Conservation (phyloP, 306 rosid genomes). For the Luffa aegyptiaca region DNA sequence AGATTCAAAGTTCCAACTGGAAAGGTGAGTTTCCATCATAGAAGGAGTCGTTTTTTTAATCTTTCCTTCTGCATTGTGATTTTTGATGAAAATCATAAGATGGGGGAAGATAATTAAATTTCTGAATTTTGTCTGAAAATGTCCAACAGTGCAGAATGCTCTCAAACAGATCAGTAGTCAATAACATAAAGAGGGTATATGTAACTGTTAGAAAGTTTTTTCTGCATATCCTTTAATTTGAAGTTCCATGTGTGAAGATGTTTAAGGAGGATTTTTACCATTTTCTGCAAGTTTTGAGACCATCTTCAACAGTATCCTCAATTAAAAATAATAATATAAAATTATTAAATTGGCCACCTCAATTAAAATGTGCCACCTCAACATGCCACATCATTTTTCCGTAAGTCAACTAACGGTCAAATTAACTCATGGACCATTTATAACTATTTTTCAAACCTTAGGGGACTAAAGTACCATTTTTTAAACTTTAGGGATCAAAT, state of each 20-base stretch:
- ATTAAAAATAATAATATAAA: no score
- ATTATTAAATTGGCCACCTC: no score
- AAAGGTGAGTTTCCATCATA: background rate
- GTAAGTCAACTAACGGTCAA: no score
- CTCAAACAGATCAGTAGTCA: background rate
- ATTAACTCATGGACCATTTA: no score
- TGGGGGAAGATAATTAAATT: background rate
- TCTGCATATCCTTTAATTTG: background rate
- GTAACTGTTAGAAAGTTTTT: background rate
- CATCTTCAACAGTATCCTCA: no score
- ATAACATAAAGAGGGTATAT: background rate
- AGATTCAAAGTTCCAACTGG: background rate
- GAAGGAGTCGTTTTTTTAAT: background rate
- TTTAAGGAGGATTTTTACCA: conserved; percentile 14
- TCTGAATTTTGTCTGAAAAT: background rate
- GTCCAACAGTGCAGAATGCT: background rate
- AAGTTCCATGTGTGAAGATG: background rate
- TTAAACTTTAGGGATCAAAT: no score
- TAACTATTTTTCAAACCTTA: no score
- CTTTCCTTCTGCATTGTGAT: background rate
- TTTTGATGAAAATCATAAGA: background rate
- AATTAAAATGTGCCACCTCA: no score
- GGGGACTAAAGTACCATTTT: no score
- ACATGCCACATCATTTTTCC: no score
- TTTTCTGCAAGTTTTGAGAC: conserved; percentile 26